phyloP scores from a whole-genome alignment of 2,329 filamentous ascomycete species.

The Paraconiothyrium brasiliense region DNA sequence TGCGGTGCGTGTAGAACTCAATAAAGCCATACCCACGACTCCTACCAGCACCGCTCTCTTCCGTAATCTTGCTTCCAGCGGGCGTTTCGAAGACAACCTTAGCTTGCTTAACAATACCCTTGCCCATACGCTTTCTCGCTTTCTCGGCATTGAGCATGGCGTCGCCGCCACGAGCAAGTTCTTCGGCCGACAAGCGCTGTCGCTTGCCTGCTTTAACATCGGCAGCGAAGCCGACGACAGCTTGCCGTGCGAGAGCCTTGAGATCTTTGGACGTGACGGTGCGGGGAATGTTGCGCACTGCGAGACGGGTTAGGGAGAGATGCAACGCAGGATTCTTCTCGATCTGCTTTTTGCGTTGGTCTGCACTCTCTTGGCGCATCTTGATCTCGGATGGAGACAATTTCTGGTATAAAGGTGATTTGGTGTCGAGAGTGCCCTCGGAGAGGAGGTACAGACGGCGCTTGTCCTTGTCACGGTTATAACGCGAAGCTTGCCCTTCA shows the following conservation, averaged over 20 bases:
- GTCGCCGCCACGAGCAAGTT: constrained; percentile 79
- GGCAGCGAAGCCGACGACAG: constrained; percentile 91
- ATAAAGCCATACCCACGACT: constrained; percentile 97
- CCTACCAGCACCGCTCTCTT: constrained; percentile 79
- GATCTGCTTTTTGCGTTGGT: constrained; percentile 88
- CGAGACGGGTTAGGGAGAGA: constrained; percentile 87
- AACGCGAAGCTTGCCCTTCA: constrained; percentile 69
- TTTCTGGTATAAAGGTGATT: constrained; percentile 78
- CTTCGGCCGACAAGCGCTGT: constrained; percentile 86
- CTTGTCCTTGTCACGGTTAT: constrained; percentile 83
- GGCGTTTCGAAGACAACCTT: constrained; percentile 93
- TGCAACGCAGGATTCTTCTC: constrained; percentile 90
- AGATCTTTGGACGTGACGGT: constrained; percentile 85
- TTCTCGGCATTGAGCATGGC: constrained; percentile 84
- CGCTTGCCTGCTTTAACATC: constrained; percentile 85
- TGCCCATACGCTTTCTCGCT: constrained; percentile 80
- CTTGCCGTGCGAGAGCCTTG: constrained; percentile 88
- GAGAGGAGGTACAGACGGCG: constrained; percentile 85
- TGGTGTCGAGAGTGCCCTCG: constrained; percentile 83
- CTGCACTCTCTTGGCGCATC: constrained; percentile 86
- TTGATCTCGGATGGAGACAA: constrained; percentile 82
- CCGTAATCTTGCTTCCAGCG: constrained; percentile 83
- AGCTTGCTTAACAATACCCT: constrained; percentile 88
- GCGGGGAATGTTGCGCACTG: constrained; percentile 88
- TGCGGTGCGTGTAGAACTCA: constrained; percentile 93